phyloP scores from a whole-genome alignment of 106 monocot genomes.

The Hemerocallis citrina region DNA sequence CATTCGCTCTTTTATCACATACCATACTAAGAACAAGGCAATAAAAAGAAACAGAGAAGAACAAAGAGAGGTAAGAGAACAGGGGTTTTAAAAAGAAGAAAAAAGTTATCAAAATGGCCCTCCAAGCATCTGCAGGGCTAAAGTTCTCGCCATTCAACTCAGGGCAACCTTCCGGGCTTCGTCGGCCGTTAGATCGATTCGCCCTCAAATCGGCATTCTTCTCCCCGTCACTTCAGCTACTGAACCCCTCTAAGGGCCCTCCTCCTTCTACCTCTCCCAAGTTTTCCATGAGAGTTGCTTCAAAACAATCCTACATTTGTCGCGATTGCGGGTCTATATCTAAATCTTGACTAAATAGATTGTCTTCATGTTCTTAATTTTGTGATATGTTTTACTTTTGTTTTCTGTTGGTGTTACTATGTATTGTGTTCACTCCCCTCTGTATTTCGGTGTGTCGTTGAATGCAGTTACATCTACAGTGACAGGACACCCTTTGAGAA shows the following conservation, averaged over 20 bases:
- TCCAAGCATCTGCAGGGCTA: constrained; percentile 37
- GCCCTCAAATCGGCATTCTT: constrained; percentile 63
- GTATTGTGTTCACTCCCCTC: not conserved
- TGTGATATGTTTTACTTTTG: no score
- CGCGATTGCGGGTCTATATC: constrained; percentile 74
- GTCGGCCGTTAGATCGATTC: constrained; percentile 14
- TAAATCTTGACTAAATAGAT: not conserved
- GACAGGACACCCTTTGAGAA: constrained; percentile 94
- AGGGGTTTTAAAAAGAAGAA: not conserved
- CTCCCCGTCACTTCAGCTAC: constrained; percentile 54
- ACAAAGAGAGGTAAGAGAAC: not conserved
- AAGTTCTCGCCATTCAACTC: not conserved
- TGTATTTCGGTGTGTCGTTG: not conserved
- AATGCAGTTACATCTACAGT: constrained; percentile 83
- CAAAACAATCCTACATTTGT: constrained; percentile 85
- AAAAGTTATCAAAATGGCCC: constrained; percentile 29
- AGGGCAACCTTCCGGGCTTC: constrained; percentile 20
- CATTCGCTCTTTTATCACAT: constrained; percentile 1
- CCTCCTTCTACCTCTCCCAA: constrained; percentile 19
- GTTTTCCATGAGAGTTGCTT: constrained; percentile 67
- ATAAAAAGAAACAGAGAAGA: not conserved
- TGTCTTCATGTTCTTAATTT: no score
- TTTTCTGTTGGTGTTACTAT: no score
- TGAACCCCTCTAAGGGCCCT: constrained; percentile 6
- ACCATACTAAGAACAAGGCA: not conserved